Evolutionary conservation across 1,284 basidiomycete species (phyloP).

Genomic region (Butyriboletus appendiculatus): DNA sequence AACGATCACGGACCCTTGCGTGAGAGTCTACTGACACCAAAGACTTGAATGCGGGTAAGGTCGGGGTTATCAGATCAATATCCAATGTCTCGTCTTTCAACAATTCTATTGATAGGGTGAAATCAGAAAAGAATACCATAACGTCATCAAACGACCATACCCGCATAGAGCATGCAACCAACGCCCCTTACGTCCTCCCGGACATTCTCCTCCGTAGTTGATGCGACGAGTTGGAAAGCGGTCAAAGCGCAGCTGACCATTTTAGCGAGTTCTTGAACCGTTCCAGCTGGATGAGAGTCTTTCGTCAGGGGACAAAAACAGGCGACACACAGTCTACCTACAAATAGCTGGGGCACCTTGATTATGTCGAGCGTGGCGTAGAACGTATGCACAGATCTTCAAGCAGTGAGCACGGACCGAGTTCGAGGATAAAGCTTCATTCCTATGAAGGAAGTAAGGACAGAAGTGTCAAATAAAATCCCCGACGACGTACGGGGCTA

Average conservation of each 20-base stretch:
- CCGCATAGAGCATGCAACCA: conserved; percentile 79
- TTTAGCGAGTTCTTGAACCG: conserved; percentile 49
- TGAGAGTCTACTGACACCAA: conserved; percentile 59
- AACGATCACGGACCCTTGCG: conserved; percentile 43
- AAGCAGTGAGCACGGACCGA: conserved; percentile 74
- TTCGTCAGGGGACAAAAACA: neutral
- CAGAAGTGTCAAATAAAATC: neutral
- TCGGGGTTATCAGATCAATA: conserved; percentile 77
- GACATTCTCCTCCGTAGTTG: conserved; percentile 54
- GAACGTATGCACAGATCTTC: conserved; percentile 76
- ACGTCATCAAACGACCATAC: conserved; percentile 41
- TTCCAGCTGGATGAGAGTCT: conserved; percentile 18
- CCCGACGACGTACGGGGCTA: conserved; percentile 20
- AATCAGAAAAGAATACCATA: neutral
- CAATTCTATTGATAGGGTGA: conserved; percentile 52
- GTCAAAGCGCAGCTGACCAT: conserved; percentile 72
- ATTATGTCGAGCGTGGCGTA: conserved; percentile 70
- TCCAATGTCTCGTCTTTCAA: conserved; percentile 83
- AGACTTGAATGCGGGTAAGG: conserved; percentile 75
- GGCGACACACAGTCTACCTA: conserved; percentile 37
- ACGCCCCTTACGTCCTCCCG: conserved; percentile 80
- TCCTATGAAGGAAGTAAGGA: conserved; percentile 20
- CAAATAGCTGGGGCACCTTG: conserved; percentile 56
- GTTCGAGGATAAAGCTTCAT: conserved; percentile 45
- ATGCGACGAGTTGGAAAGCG: conserved; percentile 65